Conservation (phyloP, 495 filamentous ascomycete species). For the Xylaria venustula region DNA sequence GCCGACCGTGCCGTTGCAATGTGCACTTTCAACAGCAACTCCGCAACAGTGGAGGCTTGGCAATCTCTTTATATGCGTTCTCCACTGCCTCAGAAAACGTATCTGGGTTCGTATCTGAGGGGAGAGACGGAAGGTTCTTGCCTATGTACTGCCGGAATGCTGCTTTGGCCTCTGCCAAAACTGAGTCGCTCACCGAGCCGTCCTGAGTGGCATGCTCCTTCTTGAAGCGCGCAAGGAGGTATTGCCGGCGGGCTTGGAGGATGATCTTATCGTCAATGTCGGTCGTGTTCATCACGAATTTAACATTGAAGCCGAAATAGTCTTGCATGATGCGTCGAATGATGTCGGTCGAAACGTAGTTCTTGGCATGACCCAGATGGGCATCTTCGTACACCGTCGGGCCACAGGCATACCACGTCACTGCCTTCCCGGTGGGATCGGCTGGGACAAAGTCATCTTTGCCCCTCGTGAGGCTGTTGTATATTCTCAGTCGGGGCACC, state of each 20-base stretch:
- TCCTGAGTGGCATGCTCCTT: conserved; percentile 27
- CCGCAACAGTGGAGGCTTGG: conserved; percentile 33
- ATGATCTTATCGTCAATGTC: conserved; percentile 91
- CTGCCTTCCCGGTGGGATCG: conserved; percentile 53
- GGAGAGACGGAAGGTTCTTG: conserved; percentile 27
- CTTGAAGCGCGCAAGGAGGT: conserved; percentile 54
- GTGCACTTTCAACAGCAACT: conserved; percentile 22
- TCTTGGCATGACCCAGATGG: conserved; percentile 75
- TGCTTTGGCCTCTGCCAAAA: conserved; percentile 21
- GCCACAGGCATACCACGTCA: conserved; percentile 77
- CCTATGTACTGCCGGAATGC: conserved; percentile 27
- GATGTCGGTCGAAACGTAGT: conserved; percentile 90
- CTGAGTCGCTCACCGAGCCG: conserved; percentile 20
- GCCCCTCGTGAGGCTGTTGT: conserved; percentile 64
- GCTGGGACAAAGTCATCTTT: conserved; percentile 72
- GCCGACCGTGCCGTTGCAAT: conserved; percentile 33
- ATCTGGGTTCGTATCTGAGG: conserved; percentile 23
- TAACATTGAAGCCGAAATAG: conserved; percentile 77
- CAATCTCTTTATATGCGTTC: conserved; percentile 20
- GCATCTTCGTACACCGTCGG: conserved; percentile 83
- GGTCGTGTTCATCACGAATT: conserved; percentile 92
- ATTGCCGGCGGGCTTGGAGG: conserved; percentile 66
- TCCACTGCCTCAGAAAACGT: conserved; percentile 22
- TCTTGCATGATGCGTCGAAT: conserved; percentile 77
- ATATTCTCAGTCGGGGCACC: conserved; percentile 47